These are phyloP conservation scores for Phialophora expanda DNA, from an alignment of 2,329 filamentous ascomycete genomes.

Conservation along the genomic window DNA sequence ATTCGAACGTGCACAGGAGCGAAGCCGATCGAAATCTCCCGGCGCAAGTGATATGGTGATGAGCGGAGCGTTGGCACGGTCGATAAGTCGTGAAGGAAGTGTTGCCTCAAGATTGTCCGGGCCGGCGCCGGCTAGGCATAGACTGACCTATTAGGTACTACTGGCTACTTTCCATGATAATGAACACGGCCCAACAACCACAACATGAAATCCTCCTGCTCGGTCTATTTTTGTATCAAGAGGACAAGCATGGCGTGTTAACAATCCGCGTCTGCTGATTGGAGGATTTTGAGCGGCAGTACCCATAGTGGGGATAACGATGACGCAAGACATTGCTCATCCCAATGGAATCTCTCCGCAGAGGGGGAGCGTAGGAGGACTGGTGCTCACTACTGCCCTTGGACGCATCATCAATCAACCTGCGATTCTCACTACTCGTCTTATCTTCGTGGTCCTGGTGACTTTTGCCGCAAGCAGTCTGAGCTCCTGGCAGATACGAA, in stretches of 20 bases:
- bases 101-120: slow-evolving; percentile 31
- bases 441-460: slow-evolving; percentile 2
- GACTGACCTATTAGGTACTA: slow-evolving; percentile 28
- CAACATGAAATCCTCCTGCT: not conserved
- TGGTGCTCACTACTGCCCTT: not conserved
- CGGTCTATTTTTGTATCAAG: slow-evolving; percentile 10
- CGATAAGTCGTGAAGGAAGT: slow-evolving; percentile 34
- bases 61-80: slow-evolving; percentile 33
- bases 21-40: slow-evolving; percentile 42
- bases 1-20: slow-evolving; percentile 46
- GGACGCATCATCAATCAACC: slow-evolving; percentile 2
- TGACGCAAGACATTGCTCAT: slow-evolving; percentile 8
- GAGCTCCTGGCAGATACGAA: not conserved
- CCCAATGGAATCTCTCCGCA: slow-evolving; percentile 10
- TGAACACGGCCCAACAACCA: not conserved
- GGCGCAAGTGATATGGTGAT: slow-evolving; percentile 25
- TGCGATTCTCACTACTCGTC: not conserved
- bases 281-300: slow-evolving; percentile 8
- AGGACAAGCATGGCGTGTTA: not conserved
- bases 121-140: slow-evolving; percentile 22
- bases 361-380: not conserved
- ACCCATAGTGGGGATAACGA: not conserved
- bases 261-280: slow-evolving; percentile 2
- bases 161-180: slow-evolving; percentile 2
- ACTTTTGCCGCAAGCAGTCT: slow-evolving; percentile 3